A percentile compares a stretch with the other conserved stretches of the same genome.
Conservation (phyloP, 495 filamentous ascomycete genomes). For the Eremomyces bilateralis region DNA sequence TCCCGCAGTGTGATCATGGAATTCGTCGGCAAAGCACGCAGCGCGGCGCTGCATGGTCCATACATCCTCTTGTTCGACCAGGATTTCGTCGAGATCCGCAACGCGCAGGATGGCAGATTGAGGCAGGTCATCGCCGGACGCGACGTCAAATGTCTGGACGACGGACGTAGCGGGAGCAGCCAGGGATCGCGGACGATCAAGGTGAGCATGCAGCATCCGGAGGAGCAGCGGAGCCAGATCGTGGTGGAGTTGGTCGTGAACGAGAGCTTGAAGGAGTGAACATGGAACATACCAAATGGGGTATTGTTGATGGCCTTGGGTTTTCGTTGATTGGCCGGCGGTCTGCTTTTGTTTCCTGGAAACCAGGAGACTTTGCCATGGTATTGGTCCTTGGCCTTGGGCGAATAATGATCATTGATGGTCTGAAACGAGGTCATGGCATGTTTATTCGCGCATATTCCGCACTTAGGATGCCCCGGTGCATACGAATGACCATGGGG, state of each 20-base stretch:
- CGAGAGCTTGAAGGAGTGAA: constrained; percentile 65
- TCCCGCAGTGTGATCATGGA: constrained; percentile 86
- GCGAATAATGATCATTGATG: no score
- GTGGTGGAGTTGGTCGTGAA: constrained; percentile 86
- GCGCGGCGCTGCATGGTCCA: constrained; percentile 51
- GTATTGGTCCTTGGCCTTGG: no score
- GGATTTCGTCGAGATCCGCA: constrained; percentile 86
- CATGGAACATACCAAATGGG: no score
- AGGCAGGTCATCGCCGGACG: constrained; percentile 85
- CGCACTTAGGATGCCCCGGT: no score
- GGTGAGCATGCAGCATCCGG: constrained; percentile 86
- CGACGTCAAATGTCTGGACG: constrained; percentile 73
- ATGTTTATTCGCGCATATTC: no score
- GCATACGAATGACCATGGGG: no score
- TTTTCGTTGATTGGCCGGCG: no score
- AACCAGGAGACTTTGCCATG: no score
- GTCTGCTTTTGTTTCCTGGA: no score
- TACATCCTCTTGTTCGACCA: constrained; percentile 40
- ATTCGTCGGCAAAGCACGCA: constrained; percentile 76
- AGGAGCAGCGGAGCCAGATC: constrained; percentile 57
- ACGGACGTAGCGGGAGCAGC: constrained; percentile 30
- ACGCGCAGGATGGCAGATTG: constrained; percentile 84
- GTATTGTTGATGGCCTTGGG: no score
- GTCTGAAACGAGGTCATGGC: no score
- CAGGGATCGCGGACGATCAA: constrained; percentile 44